These are phyloP conservation scores for Starmerella apis DNA, from an alignment of 805 yeast species.

Conservation along the genomic window DNA sequence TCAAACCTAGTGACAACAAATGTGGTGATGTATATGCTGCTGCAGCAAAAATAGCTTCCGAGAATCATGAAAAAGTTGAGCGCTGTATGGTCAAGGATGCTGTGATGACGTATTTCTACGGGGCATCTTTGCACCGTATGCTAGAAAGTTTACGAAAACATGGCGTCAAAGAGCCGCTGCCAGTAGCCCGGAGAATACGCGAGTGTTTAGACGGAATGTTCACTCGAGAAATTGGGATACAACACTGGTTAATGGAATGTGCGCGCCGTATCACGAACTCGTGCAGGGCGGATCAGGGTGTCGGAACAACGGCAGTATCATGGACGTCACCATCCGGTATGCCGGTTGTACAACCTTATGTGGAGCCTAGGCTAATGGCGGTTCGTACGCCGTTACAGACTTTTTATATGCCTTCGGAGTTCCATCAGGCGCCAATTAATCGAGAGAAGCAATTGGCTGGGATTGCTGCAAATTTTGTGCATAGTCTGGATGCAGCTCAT, in stretches of 20 bases:
- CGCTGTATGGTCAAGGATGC: constrained; percentile 82
- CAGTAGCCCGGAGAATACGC: neutral
- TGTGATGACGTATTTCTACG: constrained; percentile 89
- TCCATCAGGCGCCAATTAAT: constrained; percentile 62
- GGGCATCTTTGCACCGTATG: constrained; percentile 53
- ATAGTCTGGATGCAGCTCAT: constrained; percentile 85
- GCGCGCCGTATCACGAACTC: constrained; percentile 65
- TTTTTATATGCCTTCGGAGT: constrained; percentile 67
- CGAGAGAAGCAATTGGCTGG: constrained; percentile 73
- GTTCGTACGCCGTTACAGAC: constrained; percentile 69
- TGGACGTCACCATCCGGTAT: constrained; percentile 90
- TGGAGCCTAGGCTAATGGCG: constrained; percentile 48
- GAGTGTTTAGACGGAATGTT: constrained; percentile 4
- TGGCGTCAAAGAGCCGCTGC: neutral
- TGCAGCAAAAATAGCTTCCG: constrained; percentile 33
- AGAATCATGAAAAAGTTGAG: constrained; percentile 11
- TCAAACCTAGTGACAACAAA: constrained; percentile 39
- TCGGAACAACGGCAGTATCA: constrained; percentile 12
- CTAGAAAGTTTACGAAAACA: neutral
- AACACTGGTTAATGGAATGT: constrained; percentile 77
- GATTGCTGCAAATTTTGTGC: constrained; percentile 82
- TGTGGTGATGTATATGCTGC: constrained; percentile 40
- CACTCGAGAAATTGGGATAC: constrained; percentile 30
- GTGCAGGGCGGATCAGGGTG: constrained; percentile 49
- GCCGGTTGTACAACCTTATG: constrained; percentile 88